Conservation (phyloP, 345 rosid genomes). For the Pelargonium nanum region DNA sequence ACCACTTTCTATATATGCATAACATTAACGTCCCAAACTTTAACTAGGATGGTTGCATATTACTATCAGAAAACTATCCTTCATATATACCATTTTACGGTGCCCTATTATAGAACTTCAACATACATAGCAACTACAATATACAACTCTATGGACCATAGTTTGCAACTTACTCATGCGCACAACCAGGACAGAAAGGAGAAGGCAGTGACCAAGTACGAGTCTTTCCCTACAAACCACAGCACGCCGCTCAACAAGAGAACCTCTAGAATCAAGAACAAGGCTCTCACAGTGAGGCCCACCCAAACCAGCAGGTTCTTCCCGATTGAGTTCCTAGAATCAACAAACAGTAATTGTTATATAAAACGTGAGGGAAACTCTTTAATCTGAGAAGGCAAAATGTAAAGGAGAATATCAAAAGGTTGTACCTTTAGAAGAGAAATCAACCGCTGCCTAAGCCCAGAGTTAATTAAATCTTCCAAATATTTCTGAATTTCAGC, state of each 20-base stretch:
- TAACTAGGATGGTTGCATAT: neutral
- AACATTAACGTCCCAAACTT: neutral
- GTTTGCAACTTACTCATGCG: conserved; percentile 55
- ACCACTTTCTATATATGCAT: neutral
- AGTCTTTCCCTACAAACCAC: conserved; percentile 82
- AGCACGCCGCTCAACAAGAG: conserved; percentile 76
- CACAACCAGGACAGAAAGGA: conserved; percentile 70
- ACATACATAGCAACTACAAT: neutral
- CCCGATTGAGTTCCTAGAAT: conserved; percentile 76
- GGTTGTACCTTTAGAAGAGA: conserved; percentile 61
- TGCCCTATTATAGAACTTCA: neutral
- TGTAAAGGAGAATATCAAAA: neutral
- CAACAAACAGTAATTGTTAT: conserved; percentile 7
- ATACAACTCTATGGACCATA: neutral
- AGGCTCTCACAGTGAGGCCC: conserved; percentile 69
- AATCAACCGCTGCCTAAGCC: conserved; percentile 72
- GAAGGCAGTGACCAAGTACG: conserved; percentile 83
- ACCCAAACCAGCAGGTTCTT: conserved; percentile 91
- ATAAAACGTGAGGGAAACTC: neutral
- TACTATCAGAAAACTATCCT: neutral
- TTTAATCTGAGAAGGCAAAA: neutral
- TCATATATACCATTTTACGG: neutral
- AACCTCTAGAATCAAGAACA: conserved; percentile 83
- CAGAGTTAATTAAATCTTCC: conserved; percentile 64
- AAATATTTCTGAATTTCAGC: conserved; percentile 64